phyloP scores from a whole-genome alignment of 225 moss, liverwort and hornwort genomes.

The Antitrichia curtipendula region DNA sequence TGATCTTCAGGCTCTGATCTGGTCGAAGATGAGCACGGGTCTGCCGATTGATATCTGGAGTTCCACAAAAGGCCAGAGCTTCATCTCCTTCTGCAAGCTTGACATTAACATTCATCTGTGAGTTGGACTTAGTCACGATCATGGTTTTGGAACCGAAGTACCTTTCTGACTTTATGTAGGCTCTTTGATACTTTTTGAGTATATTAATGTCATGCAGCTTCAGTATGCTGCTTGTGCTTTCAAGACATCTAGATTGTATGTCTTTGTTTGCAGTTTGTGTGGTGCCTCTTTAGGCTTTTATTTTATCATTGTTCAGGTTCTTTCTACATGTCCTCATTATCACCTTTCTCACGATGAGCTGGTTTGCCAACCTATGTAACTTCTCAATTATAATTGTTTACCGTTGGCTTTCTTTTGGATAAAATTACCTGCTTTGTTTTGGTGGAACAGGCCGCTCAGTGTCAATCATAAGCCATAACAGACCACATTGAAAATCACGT shows the following conservation, averaged over 20 bases:
- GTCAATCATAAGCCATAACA: not conserved
- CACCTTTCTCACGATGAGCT: not conserved
- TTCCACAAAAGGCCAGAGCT: slow-evolving; percentile 57
- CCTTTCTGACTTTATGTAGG: not conserved
- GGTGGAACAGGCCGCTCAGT: not conserved
- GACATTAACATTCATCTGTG: slow-evolving; percentile 92
- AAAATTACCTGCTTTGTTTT: not conserved
- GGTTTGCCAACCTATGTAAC: not conserved
- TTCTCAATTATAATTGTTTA: not conserved
- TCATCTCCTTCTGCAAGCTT: slow-evolving; percentile 81
- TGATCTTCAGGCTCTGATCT: slow-evolving; percentile 72
- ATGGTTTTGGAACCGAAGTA: not conserved
- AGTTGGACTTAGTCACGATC: slow-evolving; percentile 8
- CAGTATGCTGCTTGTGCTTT: not conserved
- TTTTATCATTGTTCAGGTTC: not conserved
- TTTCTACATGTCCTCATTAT: not conserved
- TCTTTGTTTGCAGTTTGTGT: not conserved
- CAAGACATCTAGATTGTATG: not conserved
- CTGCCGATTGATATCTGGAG: slow-evolving; percentile 97
- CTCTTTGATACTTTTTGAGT: not conserved
- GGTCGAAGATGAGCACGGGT: slow-evolving; percentile 99
- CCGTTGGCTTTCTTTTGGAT: not conserved
- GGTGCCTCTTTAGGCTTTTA: not conserved
- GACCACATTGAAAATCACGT: not conserved
- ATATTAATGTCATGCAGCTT: not conserved